These are phyloP conservation scores for Tetracentron sinense DNA, from an alignment of 164 flowering plant species.

Conservation along the genomic window DNA sequence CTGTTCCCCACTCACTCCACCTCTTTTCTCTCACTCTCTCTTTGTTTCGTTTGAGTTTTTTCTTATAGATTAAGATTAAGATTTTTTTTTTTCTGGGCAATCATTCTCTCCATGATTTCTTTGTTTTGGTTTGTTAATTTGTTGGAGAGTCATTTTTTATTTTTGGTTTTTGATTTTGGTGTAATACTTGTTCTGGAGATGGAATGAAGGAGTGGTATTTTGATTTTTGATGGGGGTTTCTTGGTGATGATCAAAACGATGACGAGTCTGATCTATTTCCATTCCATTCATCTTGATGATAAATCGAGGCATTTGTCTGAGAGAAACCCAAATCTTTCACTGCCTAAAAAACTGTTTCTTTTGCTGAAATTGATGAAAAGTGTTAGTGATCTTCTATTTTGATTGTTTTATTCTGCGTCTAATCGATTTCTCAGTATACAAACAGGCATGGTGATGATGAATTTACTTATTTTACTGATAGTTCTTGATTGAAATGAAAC, in stretches of 20 bases:
- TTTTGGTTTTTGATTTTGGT: not conserved
- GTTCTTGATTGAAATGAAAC: constrained; percentile 19
- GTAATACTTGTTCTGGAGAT: not conserved
- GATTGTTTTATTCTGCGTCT: not conserved
- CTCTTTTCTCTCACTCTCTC: too few species aligned
- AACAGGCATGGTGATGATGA: constrained; percentile 31
- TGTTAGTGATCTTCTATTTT: too few species aligned
- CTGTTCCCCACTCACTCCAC: not conserved
- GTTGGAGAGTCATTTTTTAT: not conserved
- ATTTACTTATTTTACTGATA: not conserved
- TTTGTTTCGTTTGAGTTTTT: not conserved
- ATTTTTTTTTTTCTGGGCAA: not conserved
- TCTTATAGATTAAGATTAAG: not conserved
- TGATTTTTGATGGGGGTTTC: constrained; percentile 13
- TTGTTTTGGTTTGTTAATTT: too few species aligned
- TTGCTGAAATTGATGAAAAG: not conserved
- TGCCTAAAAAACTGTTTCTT: too few species aligned
- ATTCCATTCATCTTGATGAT: constrained; percentile 36
- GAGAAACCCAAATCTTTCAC: constrained; percentile 18
- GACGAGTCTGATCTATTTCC: constrained; percentile 50
- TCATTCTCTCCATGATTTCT: not conserved
- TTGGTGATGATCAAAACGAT: constrained; percentile 49
- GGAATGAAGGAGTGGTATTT: not conserved
- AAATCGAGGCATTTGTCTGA: constrained; percentile 68
- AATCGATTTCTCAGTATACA: not conserved